Conservation (phyloP, 2,329 filamentous ascomycete species). For the Hypoxylon sp. region DNA sequence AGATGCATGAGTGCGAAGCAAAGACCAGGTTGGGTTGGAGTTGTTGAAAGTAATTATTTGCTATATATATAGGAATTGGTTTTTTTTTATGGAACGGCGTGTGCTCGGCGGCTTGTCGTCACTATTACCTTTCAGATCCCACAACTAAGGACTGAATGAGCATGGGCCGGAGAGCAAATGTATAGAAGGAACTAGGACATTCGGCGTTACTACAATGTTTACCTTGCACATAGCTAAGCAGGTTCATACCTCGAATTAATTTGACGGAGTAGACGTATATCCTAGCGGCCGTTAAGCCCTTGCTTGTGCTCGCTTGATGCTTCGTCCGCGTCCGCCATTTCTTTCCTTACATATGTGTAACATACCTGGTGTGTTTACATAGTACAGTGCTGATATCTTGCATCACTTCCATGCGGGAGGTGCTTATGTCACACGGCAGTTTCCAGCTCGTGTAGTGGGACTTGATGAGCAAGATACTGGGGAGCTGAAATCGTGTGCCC, state of each 20-base stretch:
- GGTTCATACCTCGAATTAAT: constrained; percentile 32
- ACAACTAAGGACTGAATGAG: constrained; percentile 26
- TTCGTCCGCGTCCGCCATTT: neutral
- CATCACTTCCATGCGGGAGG: constrained; percentile 8
- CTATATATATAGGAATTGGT: constrained; percentile 28
- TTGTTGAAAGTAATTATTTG: constrained; percentile 24
- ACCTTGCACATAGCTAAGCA: constrained; percentile 31
- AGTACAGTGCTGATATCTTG: constrained; percentile 8
- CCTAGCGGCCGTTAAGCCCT: no score
- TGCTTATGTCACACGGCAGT: constrained; percentile 8
- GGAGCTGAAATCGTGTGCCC: constrained; percentile 15
- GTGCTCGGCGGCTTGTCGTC: constrained; percentile 11
- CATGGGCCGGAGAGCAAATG: constrained; percentile 17
- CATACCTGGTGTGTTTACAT: neutral
- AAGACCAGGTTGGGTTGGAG: constrained; percentile 10
- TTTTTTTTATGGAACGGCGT: constrained; percentile 13
- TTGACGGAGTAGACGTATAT: constrained; percentile 27
- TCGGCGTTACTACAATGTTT: constrained; percentile 21
- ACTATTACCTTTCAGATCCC: constrained; percentile 16
- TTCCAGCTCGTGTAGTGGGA: neutral
- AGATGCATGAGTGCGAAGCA: constrained; percentile 57
- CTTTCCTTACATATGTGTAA: neutral
- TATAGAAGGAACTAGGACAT: constrained; percentile 26
- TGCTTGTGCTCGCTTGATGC: neutral
- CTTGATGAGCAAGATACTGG: constrained; percentile 15